Conservation (phyloP, 331 rosid genomes). For the Telfairia occidentalis region DNA sequence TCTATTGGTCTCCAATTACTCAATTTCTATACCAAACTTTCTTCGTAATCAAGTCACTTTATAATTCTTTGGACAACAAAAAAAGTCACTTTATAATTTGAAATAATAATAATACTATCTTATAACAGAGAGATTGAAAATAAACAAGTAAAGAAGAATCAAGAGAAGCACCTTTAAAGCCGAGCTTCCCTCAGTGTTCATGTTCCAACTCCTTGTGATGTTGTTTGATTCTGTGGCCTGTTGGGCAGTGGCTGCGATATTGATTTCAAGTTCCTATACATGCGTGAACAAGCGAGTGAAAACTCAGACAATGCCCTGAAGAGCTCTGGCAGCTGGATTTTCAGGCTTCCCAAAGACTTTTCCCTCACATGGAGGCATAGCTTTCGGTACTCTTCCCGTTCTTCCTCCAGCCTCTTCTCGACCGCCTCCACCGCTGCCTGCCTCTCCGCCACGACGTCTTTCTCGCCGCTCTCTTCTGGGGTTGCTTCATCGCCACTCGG, state of each 20-base stretch:
- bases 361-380: constrained; percentile 67
- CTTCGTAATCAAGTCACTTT: neutral
- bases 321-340: constrained; percentile 68
- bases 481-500: constrained; percentile 33
- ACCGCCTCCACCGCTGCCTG: constrained; percentile 42
- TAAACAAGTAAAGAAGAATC: neutral
- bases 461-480: constrained; percentile 25
- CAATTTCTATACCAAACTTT: neutral
- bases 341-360: constrained; percentile 57
- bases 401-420: constrained; percentile 57
- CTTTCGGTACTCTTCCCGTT: constrained; percentile 43
- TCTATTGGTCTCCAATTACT: neutral
- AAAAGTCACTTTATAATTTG: too few species aligned
- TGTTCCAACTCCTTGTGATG: neutral
- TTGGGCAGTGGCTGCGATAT: constrained; percentile 23
- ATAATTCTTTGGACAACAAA: too few species aligned
- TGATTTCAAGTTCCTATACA: constrained; percentile 37
- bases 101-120: neutral
- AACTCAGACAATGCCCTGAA: constrained; percentile 56
- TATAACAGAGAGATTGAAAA: neutral
- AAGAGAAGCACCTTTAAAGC: neutral
- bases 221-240: neutral
- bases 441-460: constrained; percentile 39
- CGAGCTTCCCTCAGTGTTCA: neutral
- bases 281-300: constrained; percentile 35